These are phyloP conservation scores for Pistacia atlantica DNA, from an alignment of 345 rosid genomes.

Conservation along the genomic window DNA sequence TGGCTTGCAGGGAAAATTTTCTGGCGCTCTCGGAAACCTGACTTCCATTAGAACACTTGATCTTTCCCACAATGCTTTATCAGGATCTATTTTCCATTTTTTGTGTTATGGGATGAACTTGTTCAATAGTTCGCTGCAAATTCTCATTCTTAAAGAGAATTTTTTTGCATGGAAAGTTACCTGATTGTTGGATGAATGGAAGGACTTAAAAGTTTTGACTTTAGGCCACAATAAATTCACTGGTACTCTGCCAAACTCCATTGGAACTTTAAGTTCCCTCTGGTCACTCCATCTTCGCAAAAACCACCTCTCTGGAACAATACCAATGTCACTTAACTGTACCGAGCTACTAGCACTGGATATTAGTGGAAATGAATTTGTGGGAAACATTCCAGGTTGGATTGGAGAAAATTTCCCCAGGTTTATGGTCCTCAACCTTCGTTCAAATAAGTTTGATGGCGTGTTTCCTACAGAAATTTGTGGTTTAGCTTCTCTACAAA, in stretches of 20 bases:
- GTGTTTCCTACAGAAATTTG: background rate
- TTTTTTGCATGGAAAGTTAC: slow-evolving; percentile 26
- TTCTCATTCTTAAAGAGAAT: slow-evolving; percentile 44
- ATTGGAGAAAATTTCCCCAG: slow-evolving; percentile 1
- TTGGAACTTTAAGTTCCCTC: background rate
- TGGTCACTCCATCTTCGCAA: background rate
- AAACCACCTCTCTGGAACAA: background rate
- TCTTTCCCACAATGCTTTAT: background rate
- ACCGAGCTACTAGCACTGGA: background rate
- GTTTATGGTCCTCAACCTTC: background rate
- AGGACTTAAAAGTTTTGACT: no score
- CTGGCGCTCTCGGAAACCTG: background rate
- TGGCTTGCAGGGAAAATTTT: background rate
- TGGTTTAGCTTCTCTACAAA: background rate
- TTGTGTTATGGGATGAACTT: slow-evolving; percentile 26
- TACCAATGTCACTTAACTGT: background rate
- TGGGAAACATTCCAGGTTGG: slow-evolving; percentile 10
- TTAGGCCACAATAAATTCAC: no score
- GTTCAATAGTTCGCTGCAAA: slow-evolving; percentile 3
- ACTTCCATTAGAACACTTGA: slow-evolving; percentile 9
- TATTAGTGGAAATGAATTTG: background rate
- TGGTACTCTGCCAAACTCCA: no score
- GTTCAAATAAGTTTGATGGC: slow-evolving; percentile 19
- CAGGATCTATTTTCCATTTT: slow-evolving; percentile 4
- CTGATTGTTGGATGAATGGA: background rate